Base-by-base conservation (phyloP, 75 land plant genomes). In the Pinus tabuliformis region DNA sequence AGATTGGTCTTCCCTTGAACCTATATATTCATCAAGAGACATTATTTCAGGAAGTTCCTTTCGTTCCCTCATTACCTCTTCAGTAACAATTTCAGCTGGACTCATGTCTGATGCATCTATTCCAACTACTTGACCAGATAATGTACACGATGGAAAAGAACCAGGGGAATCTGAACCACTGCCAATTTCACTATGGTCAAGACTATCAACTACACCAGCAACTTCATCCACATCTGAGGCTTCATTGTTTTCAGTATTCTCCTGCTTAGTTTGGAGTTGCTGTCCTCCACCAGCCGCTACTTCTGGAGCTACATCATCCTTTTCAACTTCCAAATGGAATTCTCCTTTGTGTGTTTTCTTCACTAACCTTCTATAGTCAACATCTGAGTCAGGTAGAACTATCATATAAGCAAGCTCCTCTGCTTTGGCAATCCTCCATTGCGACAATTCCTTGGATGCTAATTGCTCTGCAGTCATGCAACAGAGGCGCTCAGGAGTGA, bases 261-360 rank as follows among this genome's bases (percentile, higher is more conserved):
- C 60, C 28, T 18, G 62, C 57, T 45, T 70, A 71, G 39, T 17
- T 75, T 61, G 71, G 54, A 72, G 9, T 58, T 73, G 77, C 0
- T 9, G 18, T 39, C 82, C 33, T 14, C 89, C 89, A 73, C 62
- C 59, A 78, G 85, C 85, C 70, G 87, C 85, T 60, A 86, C 89
- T 70, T 80, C 86, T 4, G 91, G 61, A 76, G 30, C 66, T 57
- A 70, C 70, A 79, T 81, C 84, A 84, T 87, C 89, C 28, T 81
- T 76, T 72, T 89, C 96, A 72, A 85, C 82, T 59, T 83, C 90
- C 24, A 97, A 92, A 73, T 89, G 87, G 79, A 88, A 82, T 60
- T 97, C 99, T 62, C 99, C 99, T 77, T 97, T 97, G 70, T 97
- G 99, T 56, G 99, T 97, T 81, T 97, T 97, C 87, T 84, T 97